These are phyloP conservation scores for Coemansia sp. DNA, from an alignment of 192 early-diverging fungal genomes.

Conservation along the genomic window DNA sequence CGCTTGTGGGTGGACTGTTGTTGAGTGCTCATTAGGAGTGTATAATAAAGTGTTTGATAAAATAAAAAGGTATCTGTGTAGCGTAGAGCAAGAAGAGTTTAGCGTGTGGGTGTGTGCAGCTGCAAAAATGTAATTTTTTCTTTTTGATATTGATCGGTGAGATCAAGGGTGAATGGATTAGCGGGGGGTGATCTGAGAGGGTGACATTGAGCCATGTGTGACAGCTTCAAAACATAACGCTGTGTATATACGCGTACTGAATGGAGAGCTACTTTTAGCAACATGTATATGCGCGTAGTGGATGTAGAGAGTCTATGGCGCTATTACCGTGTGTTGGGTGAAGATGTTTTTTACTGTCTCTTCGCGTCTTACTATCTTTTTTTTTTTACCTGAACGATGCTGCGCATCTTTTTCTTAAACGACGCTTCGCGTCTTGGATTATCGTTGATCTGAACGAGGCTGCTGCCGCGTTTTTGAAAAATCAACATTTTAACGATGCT, in stretches of 20 bases:
- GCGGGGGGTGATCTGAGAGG: background rate
- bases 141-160: background rate
- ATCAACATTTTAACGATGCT: no score
- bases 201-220: no score
- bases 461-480: no score
- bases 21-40: background rate
- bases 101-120: no score
- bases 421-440: conserved; percentile 2
- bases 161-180: background rate
- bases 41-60: background rate
- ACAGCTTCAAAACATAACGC: no score
- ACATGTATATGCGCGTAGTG: background rate
- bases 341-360: background rate
- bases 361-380: background rate
- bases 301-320: background rate
- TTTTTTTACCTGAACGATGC: background rate
- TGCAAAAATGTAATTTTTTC: no score
- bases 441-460: no score
- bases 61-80: background rate
- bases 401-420: background rate
- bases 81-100: no score
- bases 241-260: no score
- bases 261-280: no score
- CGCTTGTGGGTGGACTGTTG: background rate
- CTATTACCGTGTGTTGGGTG: no score